Evolutionary conservation across 1,139 yeast genomes (phyloP).

Genomic region (Taphrina deformans): DNA sequence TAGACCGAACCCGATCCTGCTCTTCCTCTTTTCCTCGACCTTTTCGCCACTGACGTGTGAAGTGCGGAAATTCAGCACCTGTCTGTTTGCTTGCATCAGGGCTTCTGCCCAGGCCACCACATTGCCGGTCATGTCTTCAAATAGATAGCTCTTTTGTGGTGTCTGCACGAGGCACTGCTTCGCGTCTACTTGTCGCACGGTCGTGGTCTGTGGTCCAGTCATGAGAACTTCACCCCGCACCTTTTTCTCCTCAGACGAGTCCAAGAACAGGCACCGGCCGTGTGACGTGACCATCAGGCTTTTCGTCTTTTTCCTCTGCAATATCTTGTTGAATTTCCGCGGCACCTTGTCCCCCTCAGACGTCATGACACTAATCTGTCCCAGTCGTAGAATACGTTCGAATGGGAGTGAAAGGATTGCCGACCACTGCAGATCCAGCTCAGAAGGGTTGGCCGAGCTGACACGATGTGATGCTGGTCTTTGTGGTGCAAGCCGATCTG

Average conservation of each 20-base stretch:
- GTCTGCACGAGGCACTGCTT: slow-evolving; percentile 22
- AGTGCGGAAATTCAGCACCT: neutral
- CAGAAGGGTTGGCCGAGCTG: slow-evolving; percentile 37
- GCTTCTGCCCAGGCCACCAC: slow-evolving; percentile 34
- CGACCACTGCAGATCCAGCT: slow-evolving; percentile 39
- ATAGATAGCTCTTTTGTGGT: slow-evolving; percentile 33
- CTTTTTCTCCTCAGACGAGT: slow-evolving; percentile 27
- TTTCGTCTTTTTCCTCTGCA: slow-evolving; percentile 33
- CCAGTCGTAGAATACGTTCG: slow-evolving; percentile 38
- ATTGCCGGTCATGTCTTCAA: slow-evolving; percentile 32
- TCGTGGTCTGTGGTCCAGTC: slow-evolving; percentile 18
- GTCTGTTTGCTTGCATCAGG: slow-evolving; percentile 28
- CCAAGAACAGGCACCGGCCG: slow-evolving; percentile 34
- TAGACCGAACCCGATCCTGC: slow-evolving; percentile 13
- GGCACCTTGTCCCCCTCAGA: slow-evolving; percentile 28
- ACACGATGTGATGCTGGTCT: slow-evolving; percentile 36
- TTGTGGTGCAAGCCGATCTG: neutral
- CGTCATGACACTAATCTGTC: slow-evolving; percentile 30
- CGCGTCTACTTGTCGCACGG: slow-evolving; percentile 1
- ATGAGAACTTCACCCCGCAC: slow-evolving; percentile 21
- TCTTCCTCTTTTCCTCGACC: slow-evolving; percentile 19
- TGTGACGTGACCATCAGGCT: slow-evolving; percentile 32
- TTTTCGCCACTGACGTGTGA: neutral
- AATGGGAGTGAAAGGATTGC: slow-evolving; percentile 43
- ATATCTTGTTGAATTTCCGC: slow-evolving; percentile 24